Percentiles rank a stretch among this genome's conserved stretches.
phyloP scores from a whole-genome alignment of 805 yeast species.

The Cyberlindnera mycetangii region DNA sequence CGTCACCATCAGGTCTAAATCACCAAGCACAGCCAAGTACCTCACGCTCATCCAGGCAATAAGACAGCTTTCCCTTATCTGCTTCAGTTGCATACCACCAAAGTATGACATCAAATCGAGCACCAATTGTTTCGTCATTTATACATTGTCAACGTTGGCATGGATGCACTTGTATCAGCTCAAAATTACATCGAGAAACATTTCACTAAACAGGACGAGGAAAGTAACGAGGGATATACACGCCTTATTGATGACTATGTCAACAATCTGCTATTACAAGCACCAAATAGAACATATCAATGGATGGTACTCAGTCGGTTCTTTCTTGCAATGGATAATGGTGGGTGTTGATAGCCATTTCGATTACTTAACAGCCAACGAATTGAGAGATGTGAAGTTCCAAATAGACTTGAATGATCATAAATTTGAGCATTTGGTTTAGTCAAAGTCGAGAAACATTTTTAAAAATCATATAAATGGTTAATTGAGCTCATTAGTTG shows the following conservation, averaged over 20 bases:
- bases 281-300: constrained; percentile 7
- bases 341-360: constrained; percentile 7
- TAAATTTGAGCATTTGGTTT: constrained; percentile 3
- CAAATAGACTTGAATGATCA: background rate
- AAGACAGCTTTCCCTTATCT: constrained; percentile 2
- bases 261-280: constrained; percentile 6
- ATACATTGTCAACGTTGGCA: constrained; percentile 1
- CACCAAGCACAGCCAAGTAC: background rate
- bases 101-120: constrained; percentile 1
- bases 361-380: constrained; percentile 1
- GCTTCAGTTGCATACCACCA: constrained; percentile 7
- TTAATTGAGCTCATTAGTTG: too few species aligned
- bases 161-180: constrained; percentile 6
- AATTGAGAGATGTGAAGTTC: constrained; percentile 5
- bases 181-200: constrained; percentile 7
- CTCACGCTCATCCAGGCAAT: background rate
- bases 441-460: background rate
- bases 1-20: constrained; percentile 1
- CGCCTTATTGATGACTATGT: background rate
- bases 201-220: constrained; percentile 7
- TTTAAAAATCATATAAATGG: background rate
- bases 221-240: constrained; percentile 3
- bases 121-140: constrained; percentile 4
- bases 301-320: constrained; percentile 11
- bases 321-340: constrained; percentile 8